These are phyloP conservation scores for Truncatella angustata DNA, from an alignment of 2,329 filamentous ascomycete species.

Conservation along the genomic window DNA sequence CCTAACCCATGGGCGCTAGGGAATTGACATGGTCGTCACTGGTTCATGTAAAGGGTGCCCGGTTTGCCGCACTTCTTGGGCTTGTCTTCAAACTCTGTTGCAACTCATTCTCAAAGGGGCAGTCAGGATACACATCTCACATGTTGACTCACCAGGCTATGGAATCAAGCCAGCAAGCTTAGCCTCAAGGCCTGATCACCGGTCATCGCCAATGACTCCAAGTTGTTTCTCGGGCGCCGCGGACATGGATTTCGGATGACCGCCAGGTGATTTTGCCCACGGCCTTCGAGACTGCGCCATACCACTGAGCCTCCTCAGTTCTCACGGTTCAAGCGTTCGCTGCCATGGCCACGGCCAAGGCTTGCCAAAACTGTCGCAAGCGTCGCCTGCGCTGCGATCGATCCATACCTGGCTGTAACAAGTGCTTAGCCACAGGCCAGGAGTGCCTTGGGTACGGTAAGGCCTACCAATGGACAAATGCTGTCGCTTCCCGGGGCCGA, in stretches of 20 bases:
- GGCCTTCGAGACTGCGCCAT: too few species aligned
- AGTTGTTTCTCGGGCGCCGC: neutral
- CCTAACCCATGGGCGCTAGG: constrained; percentile 2
- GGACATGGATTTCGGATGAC: neutral
- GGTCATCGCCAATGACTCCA: neutral
- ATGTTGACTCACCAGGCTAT: neutral
- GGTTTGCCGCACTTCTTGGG: too few species aligned
- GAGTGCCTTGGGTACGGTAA: constrained; percentile 62
- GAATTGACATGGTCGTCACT: too few species aligned
- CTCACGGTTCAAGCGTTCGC: neutral
- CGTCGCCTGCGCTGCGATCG: constrained; percentile 61
- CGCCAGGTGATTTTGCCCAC: neutral
- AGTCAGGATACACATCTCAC: neutral
- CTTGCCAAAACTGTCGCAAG: constrained; percentile 62
- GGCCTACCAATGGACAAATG: constrained; percentile 58
- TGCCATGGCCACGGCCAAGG: constrained; percentile 31
- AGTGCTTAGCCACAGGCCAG: constrained; percentile 54
- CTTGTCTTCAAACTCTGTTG: too few species aligned
- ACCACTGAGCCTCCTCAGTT: too few species aligned
- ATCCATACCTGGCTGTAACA: constrained; percentile 57
- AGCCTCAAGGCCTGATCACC: too few species aligned
- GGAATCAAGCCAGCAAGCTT: neutral
- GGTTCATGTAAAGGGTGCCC: too few species aligned
- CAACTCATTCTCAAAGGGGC: neutral
- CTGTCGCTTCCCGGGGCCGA: constrained; percentile 48